Base-by-base conservation (phyloP, 257 asterid genomes). In the Cordia subcordata region DNA sequence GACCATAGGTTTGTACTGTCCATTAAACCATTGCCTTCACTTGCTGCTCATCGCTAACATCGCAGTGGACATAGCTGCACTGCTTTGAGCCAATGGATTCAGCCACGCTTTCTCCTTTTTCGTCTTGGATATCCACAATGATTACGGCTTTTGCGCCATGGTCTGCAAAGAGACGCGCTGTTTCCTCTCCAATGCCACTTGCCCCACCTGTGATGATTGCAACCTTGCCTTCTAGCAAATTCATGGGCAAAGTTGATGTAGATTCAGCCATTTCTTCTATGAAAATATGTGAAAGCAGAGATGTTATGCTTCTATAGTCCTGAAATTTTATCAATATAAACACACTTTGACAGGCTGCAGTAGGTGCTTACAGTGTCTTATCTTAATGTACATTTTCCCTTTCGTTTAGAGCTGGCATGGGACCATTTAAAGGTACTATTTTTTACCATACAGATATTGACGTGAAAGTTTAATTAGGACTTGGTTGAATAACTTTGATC, bases 171-270 rank as follows among this genome's bases (percentile, higher is more conserved):
- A 65, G 67, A 8, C 56, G 53, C 1, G 79, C 68, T 0, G 76
- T 65, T 11, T 63, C 69, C 37, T 69, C 79, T 3, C 79, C 79
- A 4, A 74, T 60, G 0, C 79, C 79, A 5, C 75, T 64, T 35
- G 79, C 79, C 10, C 75, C 79, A 5, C 76, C 79, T 10, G 76
- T 74, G 45, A 74, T 37, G 15, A 74, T 69, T 8, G 79, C 73
- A 5, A 69, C 74, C 55, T 74, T 74, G 13, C 63, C 66, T 18
- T 65, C 20, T 22, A 74, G 53, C 40, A 55, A 67, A 1, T 27
- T 27, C 35, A 27, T 27, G 6, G 4, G 6, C 18, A 10, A 47
- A 13, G 14, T 49, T 5, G 49, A n/a, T 18, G 60, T 0, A 39
- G 38, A 20, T 40, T 53, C 35, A 53, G 61, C 42, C 68, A 40